Evolutionary conservation across 2,329 filamentous ascomycete species (phyloP).

Genomic region (Sporothrix mexicana): DNA sequence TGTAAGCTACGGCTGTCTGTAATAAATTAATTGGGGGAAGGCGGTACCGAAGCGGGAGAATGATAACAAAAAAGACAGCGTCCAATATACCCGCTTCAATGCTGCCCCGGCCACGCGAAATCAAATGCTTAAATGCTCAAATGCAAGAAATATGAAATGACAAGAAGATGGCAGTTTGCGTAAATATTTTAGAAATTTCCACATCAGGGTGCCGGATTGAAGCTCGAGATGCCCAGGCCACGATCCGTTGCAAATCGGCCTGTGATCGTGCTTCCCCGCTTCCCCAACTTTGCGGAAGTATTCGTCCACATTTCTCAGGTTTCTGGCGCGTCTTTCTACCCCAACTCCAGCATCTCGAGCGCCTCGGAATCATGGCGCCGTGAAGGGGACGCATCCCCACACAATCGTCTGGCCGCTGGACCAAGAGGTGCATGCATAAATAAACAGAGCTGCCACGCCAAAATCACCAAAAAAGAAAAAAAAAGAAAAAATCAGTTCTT

Average conservation of each 20-base stretch:
- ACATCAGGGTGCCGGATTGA: not conserved
- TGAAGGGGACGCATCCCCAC: not conserved
- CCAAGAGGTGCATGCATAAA: not conserved
- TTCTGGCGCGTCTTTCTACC: not conserved
- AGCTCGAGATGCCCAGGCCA: not conserved
- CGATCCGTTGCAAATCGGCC: not conserved
- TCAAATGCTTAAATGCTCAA: too few species aligned
- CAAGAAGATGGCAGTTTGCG: too few species aligned
- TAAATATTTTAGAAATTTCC: too few species aligned
- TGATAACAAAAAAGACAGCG: not conserved
- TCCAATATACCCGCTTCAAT: not conserved
- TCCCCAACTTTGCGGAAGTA: slow-evolving; percentile 21
- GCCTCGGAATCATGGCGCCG: slow-evolving; percentile 22
- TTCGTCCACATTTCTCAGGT: slow-evolving; percentile 3
- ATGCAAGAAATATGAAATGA: too few species aligned
- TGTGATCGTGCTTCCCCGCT: slow-evolving; percentile 5
- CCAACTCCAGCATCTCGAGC: slow-evolving; percentile 3
- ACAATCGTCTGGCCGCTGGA: not conserved
- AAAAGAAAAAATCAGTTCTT: too few species aligned
- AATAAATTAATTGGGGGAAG: slow-evolving; percentile 6
- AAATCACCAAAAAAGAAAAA: not conserved
- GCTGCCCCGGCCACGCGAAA: too few species aligned
- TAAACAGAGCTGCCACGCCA: not conserved
- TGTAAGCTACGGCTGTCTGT: not conserved
- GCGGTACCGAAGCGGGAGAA: slow-evolving; percentile 11